A percentile compares a stretch with the other conserved stretches of the same genome.
Evolutionary conservation across 192 early-diverging fungal genomes (phyloP).

Genomic region (Phycomyces nitens): DNA sequence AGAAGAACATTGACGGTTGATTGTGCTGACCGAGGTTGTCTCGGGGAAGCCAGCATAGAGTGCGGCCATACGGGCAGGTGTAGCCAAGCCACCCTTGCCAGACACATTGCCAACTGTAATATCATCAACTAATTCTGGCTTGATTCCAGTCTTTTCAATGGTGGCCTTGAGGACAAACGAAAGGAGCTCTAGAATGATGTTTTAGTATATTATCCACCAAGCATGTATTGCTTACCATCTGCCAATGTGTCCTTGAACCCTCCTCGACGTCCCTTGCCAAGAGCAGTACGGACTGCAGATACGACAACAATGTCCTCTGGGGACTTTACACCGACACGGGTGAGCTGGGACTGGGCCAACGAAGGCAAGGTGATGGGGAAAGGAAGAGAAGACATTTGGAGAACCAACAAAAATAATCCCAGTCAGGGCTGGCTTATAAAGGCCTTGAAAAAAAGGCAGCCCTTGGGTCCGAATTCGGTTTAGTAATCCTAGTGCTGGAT

Average conservation of each 20-base stretch:
- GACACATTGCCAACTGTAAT: constrained; percentile 92
- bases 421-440: too few relatives aligned
- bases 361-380: constrained; percentile 24
- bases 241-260: constrained; percentile 90
- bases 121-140: constrained; percentile 85
- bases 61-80: constrained; percentile 85
- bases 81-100: constrained; percentile 85
- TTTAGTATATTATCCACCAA: too few relatives aligned
- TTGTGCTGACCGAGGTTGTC: constrained; percentile 71
- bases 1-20: constrained; percentile 93
- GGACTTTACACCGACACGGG: constrained; percentile 61
- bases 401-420: too few relatives aligned
- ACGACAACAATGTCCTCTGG: constrained; percentile 94
- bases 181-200: constrained; percentile 64
- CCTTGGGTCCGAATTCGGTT: too few relatives aligned
- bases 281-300: constrained; percentile 81
- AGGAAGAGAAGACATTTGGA: constrained; percentile 17
- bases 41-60: constrained; percentile 90
- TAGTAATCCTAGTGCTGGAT: too few relatives aligned
- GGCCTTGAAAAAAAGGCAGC: too few relatives aligned
- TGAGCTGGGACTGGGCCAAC: constrained; percentile 21
- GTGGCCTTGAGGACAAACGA: constrained; percentile 73
- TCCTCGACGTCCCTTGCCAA: constrained; percentile 87
- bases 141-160: constrained; percentile 72
- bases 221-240: constrained; percentile 45